A percentile compares a stretch with the other conserved stretches of the same genome.
phyloP scores from a whole-genome alignment of 106 monocot species.

The Platanthera zijinensis region DNA sequence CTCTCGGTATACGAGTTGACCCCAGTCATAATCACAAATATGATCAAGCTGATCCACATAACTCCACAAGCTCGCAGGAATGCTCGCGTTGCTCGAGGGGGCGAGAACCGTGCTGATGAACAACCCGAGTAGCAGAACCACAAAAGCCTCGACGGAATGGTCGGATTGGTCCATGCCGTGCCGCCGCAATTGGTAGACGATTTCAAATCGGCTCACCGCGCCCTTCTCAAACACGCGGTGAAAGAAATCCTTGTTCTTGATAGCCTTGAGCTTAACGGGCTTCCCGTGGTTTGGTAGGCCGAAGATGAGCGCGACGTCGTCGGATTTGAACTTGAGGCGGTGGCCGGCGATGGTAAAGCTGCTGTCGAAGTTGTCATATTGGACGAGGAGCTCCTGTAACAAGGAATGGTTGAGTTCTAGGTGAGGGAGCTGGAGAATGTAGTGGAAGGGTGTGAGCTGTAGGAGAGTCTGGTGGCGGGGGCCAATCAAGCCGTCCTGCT shows the following conservation, averaged over 20 bases:
- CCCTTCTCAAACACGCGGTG: neutral
- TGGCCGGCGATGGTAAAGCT: neutral
- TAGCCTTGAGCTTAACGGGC: neutral
- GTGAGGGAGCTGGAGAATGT: neutral
- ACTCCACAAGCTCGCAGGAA: neutral
- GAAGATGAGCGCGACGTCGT: neutral
- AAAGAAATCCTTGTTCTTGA: neutral
- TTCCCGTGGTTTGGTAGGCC: neutral
- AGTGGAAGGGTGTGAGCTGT: neutral
- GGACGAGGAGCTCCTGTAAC: neutral
- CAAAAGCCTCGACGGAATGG: neutral
- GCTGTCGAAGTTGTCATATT: neutral
- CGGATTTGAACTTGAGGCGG: slow-evolving; percentile 1
- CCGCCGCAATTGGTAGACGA: neutral
- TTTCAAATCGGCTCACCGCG: neutral
- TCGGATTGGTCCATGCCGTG: neutral
- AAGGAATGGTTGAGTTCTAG: neutral
- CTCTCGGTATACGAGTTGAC: neutral
- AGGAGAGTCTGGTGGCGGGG: neutral
- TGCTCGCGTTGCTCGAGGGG: neutral
- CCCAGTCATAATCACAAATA: neutral
- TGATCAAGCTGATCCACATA: neutral
- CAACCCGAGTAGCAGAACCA: neutral
- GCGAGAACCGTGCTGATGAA: neutral
- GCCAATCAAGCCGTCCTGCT: neutral